Percentiles rank a stretch among this genome's conserved stretches.
Evolutionary conservation across 192 early-diverging fungal genomes (phyloP).

Genomic region (Globomyces pollinis-pini): DNA sequence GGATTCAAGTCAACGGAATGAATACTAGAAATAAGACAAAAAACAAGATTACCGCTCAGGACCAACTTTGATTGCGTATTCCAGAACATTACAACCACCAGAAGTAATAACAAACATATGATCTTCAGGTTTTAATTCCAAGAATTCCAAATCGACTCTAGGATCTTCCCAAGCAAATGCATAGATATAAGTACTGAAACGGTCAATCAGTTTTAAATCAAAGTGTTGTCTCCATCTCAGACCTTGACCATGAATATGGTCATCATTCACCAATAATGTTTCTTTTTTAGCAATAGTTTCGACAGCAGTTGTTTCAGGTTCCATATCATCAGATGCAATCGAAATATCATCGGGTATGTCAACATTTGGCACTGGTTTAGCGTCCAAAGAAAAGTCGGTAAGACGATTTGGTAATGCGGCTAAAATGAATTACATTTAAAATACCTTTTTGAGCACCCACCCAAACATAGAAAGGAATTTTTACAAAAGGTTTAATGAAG

Average conservation of each 20-base stretch:
- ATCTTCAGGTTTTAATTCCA: slow-evolving; percentile 60
- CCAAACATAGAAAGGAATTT: slow-evolving; percentile 86
- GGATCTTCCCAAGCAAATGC: slow-evolving; percentile 87
- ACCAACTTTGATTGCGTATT: slow-evolving; percentile 64
- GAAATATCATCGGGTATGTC: slow-evolving; percentile 8
- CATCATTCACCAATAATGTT: slow-evolving; percentile 16
- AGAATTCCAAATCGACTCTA: slow-evolving; percentile 57
- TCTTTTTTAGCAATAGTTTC: slow-evolving; percentile 5
- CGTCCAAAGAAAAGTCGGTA: slow-evolving; percentile 18
- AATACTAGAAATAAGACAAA: slow-evolving; percentile 37
- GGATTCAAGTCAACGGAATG: slow-evolving; percentile 85
- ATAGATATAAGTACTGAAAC: slow-evolving; percentile 79
- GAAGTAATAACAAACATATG: slow-evolving; percentile 73
- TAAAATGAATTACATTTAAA: not conserved
- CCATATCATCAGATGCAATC: slow-evolving; percentile 30
- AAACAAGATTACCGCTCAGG: no score
- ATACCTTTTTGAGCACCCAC: slow-evolving; percentile 51
- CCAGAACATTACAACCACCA: slow-evolving; percentile 73
- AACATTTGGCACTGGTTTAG: slow-evolving; percentile 7
- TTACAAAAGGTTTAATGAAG: slow-evolving; percentile 62
- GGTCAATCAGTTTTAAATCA: slow-evolving; percentile 38
- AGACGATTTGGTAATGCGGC: slow-evolving; percentile 5
- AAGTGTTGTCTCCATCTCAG: slow-evolving; percentile 40
- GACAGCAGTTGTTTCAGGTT: slow-evolving; percentile 2
- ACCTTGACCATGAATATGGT: slow-evolving; percentile 45